Evolutionary conservation across 2,329 filamentous ascomycete species (phyloP), one percentile per base, ranked within the genome.

Genomic region (Fusarium nanum): DNA sequence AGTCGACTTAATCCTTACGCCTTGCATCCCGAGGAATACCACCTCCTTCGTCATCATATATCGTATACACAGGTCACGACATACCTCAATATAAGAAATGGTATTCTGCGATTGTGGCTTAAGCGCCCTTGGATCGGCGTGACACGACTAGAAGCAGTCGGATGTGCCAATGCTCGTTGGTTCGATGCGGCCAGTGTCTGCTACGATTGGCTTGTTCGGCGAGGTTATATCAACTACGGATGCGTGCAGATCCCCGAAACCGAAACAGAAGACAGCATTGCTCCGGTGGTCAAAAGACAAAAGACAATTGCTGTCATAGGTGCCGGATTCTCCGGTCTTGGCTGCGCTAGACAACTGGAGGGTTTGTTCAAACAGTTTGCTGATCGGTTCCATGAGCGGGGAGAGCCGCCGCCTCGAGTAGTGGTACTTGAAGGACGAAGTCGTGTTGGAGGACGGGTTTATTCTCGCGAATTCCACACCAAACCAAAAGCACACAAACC

Each of bases 161-260:
- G 96, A 6, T 98, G 95, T 82, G 93, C 94, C 54, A 94, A 97
- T 75, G 86, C 87, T 56, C 89, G 94, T 56, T 98, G 94, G 90
- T 97, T 97, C 79, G 91, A 93, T 64, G 88, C 95, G 47, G 94
- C 96, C 12, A 93, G 90, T 70, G 87, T 98, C 59, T 96, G 94
- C 70, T 97, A 96, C 77, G 90, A 97, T 79, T 99, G 95, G 95
- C 87, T 99, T 20, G 85, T 94, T 59, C 91, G 95, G 64, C 89
- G 92, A 70, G 96, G 96, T 22, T 97, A 97, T 78, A 97, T 99
- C 83, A 99, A 99, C 79, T 98, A 94, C 78, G 96, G 97, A 18
- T 98, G 96, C 78, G 87, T 96, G 5, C 89, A 94, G 75, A 82
- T 94, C 25, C 66, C 75, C 8, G 65, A 75, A 27, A 88, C 37